Base-by-base conservation (phyloP, 129 eudicot species). In the Calendula officinalis region DNA sequence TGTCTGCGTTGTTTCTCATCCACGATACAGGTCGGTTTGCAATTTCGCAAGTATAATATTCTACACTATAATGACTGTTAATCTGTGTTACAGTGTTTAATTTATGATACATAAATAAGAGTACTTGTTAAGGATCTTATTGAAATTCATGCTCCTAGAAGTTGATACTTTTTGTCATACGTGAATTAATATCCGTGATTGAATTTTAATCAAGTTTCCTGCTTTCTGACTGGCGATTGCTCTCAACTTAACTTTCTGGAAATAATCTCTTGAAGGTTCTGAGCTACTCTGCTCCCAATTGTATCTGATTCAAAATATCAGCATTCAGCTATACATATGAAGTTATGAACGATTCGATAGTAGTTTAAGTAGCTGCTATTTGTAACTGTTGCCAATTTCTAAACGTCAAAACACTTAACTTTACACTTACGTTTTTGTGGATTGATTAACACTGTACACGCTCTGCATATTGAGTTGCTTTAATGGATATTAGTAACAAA, bases 11-110 rank as follows among this genome's bases (percentile, higher is more conserved):
- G 46, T 45, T 50, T 30, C 3, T 67, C 62, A 50, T 53, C 41
- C 61, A 70, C 75, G 41, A 48, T 41, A 46, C 67, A 47, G 75
- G 62, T 61, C 32, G 32, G 64, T 58, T 58, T 11, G 45, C 59
- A 58, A 40, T 39, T 70, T 50, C 1, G 51, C 62, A 40, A 30
- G 53, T 40, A 61, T 61, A 50, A 40, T 40, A 49, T 30, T 50
- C 53, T 40, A 11, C 60, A 49, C 68, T 49, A 49, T 37, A 0
- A 13, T 11, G 16, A 38, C 37, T 27, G 5, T 39, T 7, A 12
- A 46, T 36, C 36, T 1, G 3, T 69, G 35, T 7, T 36, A 37
- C 44, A 27, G 36, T 39, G 13, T 6, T 13, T 64, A 48, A 48
- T 48, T 50, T 14, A 3, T 34, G 43, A 50, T 17, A 66, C 1